Percentiles rank a stretch among this genome's conserved stretches.
These are phyloP conservation scores for Tympanopsis confertula DNA, from an alignment of 2,329 filamentous ascomycete genomes.

Conservation along the genomic window DNA sequence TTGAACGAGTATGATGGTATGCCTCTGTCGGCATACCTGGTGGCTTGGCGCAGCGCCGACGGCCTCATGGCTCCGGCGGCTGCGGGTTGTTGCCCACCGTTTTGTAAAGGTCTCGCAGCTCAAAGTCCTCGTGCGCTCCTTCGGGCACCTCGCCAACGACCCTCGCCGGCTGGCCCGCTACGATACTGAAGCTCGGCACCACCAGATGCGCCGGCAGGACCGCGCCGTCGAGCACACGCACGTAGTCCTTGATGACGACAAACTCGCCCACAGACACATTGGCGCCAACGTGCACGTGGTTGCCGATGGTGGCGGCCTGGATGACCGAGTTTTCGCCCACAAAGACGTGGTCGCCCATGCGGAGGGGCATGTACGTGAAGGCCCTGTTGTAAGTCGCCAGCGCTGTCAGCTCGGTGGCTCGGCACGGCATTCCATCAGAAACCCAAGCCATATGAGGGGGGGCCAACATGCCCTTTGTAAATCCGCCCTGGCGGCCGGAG, in stretches of 20 bases:
- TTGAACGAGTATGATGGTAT: too few species aligned
- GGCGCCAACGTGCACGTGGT: constrained; percentile 74
- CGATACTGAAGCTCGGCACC: constrained; percentile 80
- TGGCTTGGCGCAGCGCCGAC: too few species aligned
- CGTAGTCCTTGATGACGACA: constrained; percentile 86
- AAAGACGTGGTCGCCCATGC: constrained; percentile 90
- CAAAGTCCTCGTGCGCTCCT: constrained; percentile 53
- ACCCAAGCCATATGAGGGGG: background rate
- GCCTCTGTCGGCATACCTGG: too few species aligned
- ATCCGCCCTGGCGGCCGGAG: constrained; percentile 74
- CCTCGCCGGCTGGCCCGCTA: constrained; percentile 71
- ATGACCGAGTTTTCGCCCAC: constrained; percentile 66
- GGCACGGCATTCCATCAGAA: background rate
- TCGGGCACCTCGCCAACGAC: constrained; percentile 74
- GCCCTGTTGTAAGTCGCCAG: constrained; percentile 18
- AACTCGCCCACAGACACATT: constrained; percentile 73
- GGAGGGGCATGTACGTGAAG: constrained; percentile 77
- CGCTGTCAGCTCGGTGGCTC: background rate
- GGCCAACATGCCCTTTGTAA: constrained; percentile 52
- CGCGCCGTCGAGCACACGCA: constrained; percentile 72
- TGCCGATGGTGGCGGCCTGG: constrained; percentile 73
- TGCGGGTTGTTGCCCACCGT: constrained; percentile 38
- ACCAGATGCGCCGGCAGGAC: constrained; percentile 83
- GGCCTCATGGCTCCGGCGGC: background rate
- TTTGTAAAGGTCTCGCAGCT: constrained; percentile 53